Percentiles rank a stretch among this genome's conserved stretches.
Conservation (phyloP, 2,329 filamentous ascomycete species). For the Xylaria arbuscula region DNA sequence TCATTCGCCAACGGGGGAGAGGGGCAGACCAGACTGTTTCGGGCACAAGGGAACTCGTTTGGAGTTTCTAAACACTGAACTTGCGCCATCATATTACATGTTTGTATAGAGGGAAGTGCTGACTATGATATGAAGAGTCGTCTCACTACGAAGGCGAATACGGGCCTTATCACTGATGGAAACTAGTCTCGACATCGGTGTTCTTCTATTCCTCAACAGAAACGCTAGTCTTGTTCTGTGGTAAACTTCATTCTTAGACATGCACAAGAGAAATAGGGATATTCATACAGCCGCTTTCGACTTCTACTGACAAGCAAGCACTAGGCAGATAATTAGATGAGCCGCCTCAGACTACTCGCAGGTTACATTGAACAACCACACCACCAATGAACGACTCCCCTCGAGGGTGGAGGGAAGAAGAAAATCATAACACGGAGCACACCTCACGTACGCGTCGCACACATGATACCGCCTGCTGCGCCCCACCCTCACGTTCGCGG, state of each 20-base stretch:
- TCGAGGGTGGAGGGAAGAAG: not conserved
- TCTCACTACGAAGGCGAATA: not conserved
- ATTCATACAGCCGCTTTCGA: not conserved
- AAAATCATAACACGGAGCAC: constrained; percentile 16
- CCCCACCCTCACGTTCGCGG: constrained; percentile 31
- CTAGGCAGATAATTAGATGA: not conserved
- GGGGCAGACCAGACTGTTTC: not conserved
- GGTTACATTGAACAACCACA: not conserved
- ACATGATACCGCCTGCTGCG: constrained; percentile 33
- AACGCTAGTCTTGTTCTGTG: not conserved
- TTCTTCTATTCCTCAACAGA: not conserved
- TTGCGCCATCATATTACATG: constrained; percentile 1
- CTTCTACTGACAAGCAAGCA: not conserved
- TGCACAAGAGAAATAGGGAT: constrained; percentile 3
- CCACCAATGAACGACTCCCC: not conserved
- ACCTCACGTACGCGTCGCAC: constrained; percentile 28
- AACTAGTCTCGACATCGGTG: not conserved
- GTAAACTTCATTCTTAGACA: not conserved
- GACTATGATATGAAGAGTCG: not conserved
- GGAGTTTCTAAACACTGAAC: constrained; percentile 7
- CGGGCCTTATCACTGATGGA: not conserved
- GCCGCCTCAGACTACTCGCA: not conserved
- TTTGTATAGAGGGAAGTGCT: too few relatives aligned
- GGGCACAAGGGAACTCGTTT: not conserved
- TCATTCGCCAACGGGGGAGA: constrained; percentile 17